phyloP scores from a whole-genome alignment of 176 grass and related monocot genomes.

The Metroxylon sagu region DNA sequence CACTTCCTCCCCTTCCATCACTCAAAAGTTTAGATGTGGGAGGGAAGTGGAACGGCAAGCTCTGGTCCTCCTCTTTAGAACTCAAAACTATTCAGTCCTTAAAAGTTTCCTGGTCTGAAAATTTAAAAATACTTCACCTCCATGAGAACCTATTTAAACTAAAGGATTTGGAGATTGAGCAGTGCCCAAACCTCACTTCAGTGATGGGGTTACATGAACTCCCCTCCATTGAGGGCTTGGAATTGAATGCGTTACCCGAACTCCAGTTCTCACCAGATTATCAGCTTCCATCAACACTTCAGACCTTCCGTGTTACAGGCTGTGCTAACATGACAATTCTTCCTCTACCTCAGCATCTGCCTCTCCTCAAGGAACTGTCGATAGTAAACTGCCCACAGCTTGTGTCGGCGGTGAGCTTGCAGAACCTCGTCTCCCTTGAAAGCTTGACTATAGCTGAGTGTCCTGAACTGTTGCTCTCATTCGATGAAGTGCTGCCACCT shows the following conservation, averaged over 20 bases:
- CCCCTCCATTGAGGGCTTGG: too few relatives aligned
- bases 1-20: too few relatives aligned
- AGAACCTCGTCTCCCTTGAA: neutral
- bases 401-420: neutral
- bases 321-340: neutral
- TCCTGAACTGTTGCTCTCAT: neutral
- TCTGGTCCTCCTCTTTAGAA: neutral
- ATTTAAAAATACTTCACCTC: neutral
- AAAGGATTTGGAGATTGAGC: too few relatives aligned
- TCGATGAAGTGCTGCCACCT: neutral
- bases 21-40: neutral
- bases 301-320: neutral
- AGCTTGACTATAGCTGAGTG: neutral
- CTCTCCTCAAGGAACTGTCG: neutral
- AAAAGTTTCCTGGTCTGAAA: neutral
- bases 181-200: too few relatives aligned
- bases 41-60: neutral
- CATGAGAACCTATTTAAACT: too few relatives aligned
- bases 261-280: conserved; percentile 3
- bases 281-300: neutral
- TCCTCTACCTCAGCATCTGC: neutral
- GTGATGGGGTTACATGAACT: too few relatives aligned
- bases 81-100: neutral
- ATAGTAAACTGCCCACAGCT: neutral
- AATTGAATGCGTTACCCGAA: neutral